phyloP scores from a whole-genome alignment of 2,329 filamentous ascomycete genomes.

The Penicillium sclerotiorum region DNA sequence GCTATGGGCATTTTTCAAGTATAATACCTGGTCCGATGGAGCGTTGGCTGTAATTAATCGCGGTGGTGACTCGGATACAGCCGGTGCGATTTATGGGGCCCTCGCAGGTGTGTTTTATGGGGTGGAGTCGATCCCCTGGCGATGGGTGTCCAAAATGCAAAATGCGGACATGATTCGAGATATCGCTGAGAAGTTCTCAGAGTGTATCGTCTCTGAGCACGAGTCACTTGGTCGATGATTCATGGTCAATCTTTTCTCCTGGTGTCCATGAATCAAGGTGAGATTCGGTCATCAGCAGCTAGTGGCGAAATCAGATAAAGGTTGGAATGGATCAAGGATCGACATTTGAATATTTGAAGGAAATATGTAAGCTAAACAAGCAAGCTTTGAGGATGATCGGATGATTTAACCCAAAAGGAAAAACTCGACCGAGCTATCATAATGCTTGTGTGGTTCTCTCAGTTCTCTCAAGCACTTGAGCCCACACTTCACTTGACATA shows the following conservation, averaged over 20 bases:
- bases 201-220: not conserved
- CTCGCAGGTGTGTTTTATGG: slow-evolving; percentile 48
- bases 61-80: slow-evolving; percentile 49
- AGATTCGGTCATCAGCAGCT: too few species aligned
- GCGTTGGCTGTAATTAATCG: slow-evolving; percentile 46
- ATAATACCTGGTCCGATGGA: slow-evolving; percentile 40
- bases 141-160: slow-evolving; percentile 34
- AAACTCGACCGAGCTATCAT: too few species aligned
- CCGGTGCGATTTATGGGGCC: slow-evolving; percentile 49
- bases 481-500: not conserved
- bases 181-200: slow-evolving; percentile 14
- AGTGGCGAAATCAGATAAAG: not conserved
- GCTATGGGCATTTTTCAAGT: slow-evolving; percentile 48
- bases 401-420: not conserved
- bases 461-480: not conserved
- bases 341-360: not conserved
- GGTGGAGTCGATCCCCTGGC: slow-evolving; percentile 33
- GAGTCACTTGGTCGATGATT: not conserved
- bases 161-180: slow-evolving; percentile 23
- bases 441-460: not conserved
- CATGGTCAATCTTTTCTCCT: not conserved
- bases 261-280: not conserved
- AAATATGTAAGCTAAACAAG: not conserved
- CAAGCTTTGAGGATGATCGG: not conserved
- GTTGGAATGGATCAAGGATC: not conserved